phyloP scores from a whole-genome alignment of 257 asterid species.

The Primulina huaijiensis region DNA sequence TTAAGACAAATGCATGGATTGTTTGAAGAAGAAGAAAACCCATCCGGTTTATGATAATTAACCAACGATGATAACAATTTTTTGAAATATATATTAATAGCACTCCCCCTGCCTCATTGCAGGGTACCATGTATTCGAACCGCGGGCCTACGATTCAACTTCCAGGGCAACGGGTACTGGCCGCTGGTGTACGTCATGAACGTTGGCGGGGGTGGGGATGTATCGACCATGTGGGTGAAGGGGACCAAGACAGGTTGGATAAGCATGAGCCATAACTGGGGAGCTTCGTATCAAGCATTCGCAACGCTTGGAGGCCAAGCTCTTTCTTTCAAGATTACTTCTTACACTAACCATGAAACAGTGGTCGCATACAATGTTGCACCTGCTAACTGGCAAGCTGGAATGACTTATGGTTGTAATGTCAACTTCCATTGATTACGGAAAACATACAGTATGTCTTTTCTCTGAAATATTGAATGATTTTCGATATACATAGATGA shows the following conservation, averaged over 20 bases:
- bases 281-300: constrained; percentile 70
- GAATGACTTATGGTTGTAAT: constrained; percentile 47
- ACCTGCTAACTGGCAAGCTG: constrained; percentile 58
- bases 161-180: constrained; percentile 69
- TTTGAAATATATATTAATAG: neutral
- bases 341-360: constrained; percentile 47
- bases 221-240: constrained; percentile 45
- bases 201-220: constrained; percentile 53
- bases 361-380: constrained; percentile 49
- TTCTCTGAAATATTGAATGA: neutral
- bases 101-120: neutral
- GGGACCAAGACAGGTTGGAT: constrained; percentile 58
- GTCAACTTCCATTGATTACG: constrained; percentile 49
- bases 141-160: constrained; percentile 40
- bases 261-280: constrained; percentile 67
- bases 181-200: constrained; percentile 57
- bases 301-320: constrained; percentile 53
- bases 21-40: too few relatives aligned
- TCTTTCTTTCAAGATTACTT: constrained; percentile 51
- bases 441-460: neutral
- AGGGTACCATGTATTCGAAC: constrained; percentile 42
- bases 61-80: too few relatives aligned
- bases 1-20: too few relatives aligned
- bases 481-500: too few relatives aligned
- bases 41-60: too few relatives aligned